phyloP scores from a whole-genome alignment of 352 stramenopile species.

The Phytophthora sp. region DNA sequence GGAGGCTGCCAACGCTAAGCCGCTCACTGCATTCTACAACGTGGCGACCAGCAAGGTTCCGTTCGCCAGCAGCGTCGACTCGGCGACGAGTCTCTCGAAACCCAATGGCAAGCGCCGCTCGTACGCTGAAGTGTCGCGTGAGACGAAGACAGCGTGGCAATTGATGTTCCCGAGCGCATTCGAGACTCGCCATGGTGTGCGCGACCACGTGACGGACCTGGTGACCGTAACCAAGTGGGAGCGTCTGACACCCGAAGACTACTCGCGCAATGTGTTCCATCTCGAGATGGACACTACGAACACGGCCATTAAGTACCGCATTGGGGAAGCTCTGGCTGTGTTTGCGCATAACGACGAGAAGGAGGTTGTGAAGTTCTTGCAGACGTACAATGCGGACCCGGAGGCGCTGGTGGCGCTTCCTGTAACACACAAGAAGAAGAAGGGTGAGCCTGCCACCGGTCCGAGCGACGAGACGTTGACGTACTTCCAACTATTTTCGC shows the following conservation, averaged over 20 bases:
- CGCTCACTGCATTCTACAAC: constrained; percentile 36
- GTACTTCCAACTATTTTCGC: constrained; percentile 83
- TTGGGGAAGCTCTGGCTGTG: constrained; percentile 83
- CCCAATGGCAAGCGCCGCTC: constrained; percentile 48
- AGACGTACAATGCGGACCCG: constrained; percentile 67
- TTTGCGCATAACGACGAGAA: constrained; percentile 86
- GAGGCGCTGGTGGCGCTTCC: constrained; percentile 74
- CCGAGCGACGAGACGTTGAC: constrained; percentile 71
- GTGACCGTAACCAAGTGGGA: constrained; percentile 81
- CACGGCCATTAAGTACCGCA: constrained; percentile 84
- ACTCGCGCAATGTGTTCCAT: constrained; percentile 89
- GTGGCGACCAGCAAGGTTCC: constrained; percentile 64
- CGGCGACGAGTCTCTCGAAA: constrained; percentile 31
- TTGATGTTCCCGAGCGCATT: constrained; percentile 72
- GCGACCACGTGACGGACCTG: constrained; percentile 75
- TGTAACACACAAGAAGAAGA: constrained; percentile 66
- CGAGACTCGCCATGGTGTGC: constrained; percentile 52
- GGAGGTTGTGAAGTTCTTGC: constrained; percentile 75
- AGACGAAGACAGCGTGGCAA: constrained; percentile 72
- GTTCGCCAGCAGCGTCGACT: constrained; percentile 23
- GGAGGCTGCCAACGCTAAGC: constrained; percentile 13
- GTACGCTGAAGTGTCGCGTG: constrained; percentile 47
- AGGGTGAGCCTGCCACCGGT: constrained; percentile 28
- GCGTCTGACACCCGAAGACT: constrained; percentile 78
- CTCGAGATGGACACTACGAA: constrained; percentile 87